Percentiles rank a stretch among this genome's conserved stretches.
Evolutionary conservation across 305 asterid genomes (phyloP).

Genomic region (Ruellia speciosa): DNA sequence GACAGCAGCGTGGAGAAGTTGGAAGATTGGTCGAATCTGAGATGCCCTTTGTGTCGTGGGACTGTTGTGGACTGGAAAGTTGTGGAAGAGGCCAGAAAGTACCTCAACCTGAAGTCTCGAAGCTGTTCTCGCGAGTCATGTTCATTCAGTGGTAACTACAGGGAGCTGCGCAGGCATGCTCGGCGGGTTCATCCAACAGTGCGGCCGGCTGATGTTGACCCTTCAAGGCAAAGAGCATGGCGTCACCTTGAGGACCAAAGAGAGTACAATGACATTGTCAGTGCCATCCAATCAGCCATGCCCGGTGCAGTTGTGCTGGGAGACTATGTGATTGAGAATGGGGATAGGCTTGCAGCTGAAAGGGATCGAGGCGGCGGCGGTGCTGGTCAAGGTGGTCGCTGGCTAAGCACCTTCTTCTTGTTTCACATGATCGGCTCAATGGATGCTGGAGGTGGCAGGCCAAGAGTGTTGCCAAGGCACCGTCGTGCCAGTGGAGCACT

Average conservation of each 20-base stretch:
- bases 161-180: slow-evolving; percentile 78
- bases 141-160: slow-evolving; percentile 58
- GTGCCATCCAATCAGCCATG: slow-evolving; percentile 74
- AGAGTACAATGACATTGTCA: slow-evolving; percentile 71
- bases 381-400: slow-evolving; percentile 42
- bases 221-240: slow-evolving; percentile 77
- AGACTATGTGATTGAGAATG: slow-evolving; percentile 75
- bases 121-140: slow-evolving; percentile 81
- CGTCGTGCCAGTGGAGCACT: slow-evolving; percentile 44
- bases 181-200: slow-evolving; percentile 76
- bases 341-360: slow-evolving; percentile 47
- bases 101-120: slow-evolving; percentile 65
- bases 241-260: slow-evolving; percentile 63
- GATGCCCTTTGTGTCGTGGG: slow-evolving; percentile 93
- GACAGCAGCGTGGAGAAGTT: slow-evolving; percentile 28
- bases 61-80: slow-evolving; percentile 69
- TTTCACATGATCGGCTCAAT: slow-evolving; percentile 78
- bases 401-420: slow-evolving; percentile 64
- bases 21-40: slow-evolving; percentile 40
- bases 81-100: slow-evolving; percentile 66
- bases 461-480: slow-evolving; percentile 53
- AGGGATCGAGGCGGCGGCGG: slow-evolving; percentile 35
- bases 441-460: slow-evolving; percentile 51
- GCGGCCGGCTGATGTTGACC: slow-evolving; percentile 87
- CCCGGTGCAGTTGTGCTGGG: slow-evolving; percentile 86